These are phyloP conservation scores for Saprolegnia parasitica DNA, from an alignment of 352 stramenopile species.

Conservation along the genomic window DNA sequence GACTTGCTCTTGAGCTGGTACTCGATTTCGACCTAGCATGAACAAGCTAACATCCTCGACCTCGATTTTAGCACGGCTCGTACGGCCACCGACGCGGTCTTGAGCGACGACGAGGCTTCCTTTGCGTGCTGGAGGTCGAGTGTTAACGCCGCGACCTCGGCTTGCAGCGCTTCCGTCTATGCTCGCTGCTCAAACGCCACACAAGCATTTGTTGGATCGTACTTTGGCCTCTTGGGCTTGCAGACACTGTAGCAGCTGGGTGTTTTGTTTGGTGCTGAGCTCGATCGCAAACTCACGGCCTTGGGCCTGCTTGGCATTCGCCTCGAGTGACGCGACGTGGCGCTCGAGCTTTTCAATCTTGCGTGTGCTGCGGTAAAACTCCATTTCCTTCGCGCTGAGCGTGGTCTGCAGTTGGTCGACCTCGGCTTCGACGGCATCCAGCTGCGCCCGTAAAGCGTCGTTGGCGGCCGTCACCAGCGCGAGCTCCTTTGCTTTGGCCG, in stretches of 20 bases:
- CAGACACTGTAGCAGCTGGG: constrained; percentile 58
- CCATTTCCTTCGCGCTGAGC: constrained; percentile 56
- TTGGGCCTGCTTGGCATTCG: constrained; percentile 44
- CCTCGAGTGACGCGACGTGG: constrained; percentile 53
- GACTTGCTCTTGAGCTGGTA: constrained; percentile 22
- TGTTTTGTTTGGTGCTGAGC: constrained; percentile 69
- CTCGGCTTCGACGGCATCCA: constrained; percentile 60
- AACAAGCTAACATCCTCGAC: background rate
- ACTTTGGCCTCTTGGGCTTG: constrained; percentile 46
- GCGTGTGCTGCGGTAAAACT: constrained; percentile 45
- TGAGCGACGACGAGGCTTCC: constrained; percentile 3
- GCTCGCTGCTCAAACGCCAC: background rate
- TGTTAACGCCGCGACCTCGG: constrained; percentile 19
- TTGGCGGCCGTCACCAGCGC: constrained; percentile 67
- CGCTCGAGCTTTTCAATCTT: constrained; percentile 52
- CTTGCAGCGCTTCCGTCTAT: constrained; percentile 22
- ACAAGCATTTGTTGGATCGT: background rate
- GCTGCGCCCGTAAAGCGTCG: constrained; percentile 52
- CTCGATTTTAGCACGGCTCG: background rate
- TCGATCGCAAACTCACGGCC: constrained; percentile 66
- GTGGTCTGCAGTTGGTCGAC: constrained; percentile 57
- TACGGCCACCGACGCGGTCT: constrained; percentile 14
- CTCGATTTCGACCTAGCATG: constrained; percentile 25
- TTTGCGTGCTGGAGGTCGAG: constrained; percentile 12
- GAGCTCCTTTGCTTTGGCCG: constrained; percentile 62